Conservation (phyloP, 1,139 yeast species). For the Pneumocystis oryctolagi region DNA sequence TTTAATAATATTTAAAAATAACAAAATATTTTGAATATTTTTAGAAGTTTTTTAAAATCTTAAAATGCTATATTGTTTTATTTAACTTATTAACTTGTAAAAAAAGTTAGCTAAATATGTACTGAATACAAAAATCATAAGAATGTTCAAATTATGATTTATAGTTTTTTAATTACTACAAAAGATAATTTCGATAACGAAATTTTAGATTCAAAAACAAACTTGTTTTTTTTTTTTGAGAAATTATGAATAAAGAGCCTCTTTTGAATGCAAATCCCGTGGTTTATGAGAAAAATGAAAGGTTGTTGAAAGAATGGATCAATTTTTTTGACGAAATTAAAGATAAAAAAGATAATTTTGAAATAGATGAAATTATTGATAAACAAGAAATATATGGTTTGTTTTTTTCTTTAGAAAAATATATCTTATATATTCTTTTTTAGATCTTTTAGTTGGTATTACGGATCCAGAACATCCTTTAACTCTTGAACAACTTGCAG, state of each 20-base stretch:
- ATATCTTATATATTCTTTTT: not conserved
- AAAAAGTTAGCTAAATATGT: no score
- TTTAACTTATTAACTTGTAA: no score
- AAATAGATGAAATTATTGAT: conserved; percentile 55
- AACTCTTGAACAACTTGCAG: conserved; percentile 86
- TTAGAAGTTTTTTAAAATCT: no score
- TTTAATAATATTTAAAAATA: no score
- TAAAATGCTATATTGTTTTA: no score
- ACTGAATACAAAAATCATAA: no score
- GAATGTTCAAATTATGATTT: no score
- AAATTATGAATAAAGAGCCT: not conserved
- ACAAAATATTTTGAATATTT: no score
- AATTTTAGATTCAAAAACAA: no score
- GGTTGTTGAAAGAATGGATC: not conserved
- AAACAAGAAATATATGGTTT: conserved; percentile 48
- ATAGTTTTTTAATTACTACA: no score
- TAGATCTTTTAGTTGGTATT: conserved; percentile 65
- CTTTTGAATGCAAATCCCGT: not conserved
- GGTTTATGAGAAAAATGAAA: not conserved
- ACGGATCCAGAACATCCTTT: conserved; percentile 98
- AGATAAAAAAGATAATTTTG: conserved; percentile 17
- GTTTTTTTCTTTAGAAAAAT: not conserved
- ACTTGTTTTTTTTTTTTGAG: not conserved
- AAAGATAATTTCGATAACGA: no score
- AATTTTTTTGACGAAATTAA: not conserved